phyloP scores from a whole-genome alignment of 2,329 filamentous ascomycete genomes.

The Nothomitra cinnamomea region DNA sequence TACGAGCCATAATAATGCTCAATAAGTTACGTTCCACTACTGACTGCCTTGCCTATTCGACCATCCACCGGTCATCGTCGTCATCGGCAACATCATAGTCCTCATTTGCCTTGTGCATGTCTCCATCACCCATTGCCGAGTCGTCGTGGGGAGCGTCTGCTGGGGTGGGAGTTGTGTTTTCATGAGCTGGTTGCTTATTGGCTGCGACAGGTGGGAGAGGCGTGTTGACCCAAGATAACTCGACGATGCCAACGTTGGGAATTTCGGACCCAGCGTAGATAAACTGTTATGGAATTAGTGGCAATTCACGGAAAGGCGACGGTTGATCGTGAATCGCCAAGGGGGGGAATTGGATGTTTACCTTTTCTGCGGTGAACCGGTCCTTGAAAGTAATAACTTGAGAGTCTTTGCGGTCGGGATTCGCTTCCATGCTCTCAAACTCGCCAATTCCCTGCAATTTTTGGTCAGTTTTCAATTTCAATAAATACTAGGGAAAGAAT shows the following conservation, averaged over 20 bases:
- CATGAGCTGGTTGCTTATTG: background rate
- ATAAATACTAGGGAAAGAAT: background rate
- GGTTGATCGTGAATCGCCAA: background rate
- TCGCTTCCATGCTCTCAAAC: constrained; percentile 39
- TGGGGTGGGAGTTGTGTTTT: background rate
- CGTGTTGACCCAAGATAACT: constrained; percentile 46
- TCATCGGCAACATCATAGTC: constrained; percentile 35
- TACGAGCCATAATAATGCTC: background rate
- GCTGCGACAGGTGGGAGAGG: constrained; percentile 13
- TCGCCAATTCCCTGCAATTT: constrained; percentile 40
- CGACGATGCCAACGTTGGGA: constrained; percentile 45
- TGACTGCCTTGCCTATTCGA: constrained; percentile 1
- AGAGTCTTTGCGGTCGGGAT: constrained; percentile 21
- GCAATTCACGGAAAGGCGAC: background rate
- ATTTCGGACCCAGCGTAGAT: constrained; percentile 39
- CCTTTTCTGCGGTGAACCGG: constrained; percentile 51
- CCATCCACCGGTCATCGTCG: constrained; percentile 26
- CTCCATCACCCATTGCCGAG: constrained; percentile 2
- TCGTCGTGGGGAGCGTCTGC: background rate
- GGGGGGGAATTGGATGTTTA: constrained; percentile 6
- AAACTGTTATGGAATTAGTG: constrained; percentile 19
- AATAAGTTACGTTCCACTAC: too few relatives aligned
- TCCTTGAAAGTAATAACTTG: constrained; percentile 48
- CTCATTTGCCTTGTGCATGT: constrained; percentile 19
- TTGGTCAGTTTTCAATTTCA: background rate